Evolutionary conservation across 73 alveolate species (phyloP).

Genomic region (Uronychia setigera): DNA sequence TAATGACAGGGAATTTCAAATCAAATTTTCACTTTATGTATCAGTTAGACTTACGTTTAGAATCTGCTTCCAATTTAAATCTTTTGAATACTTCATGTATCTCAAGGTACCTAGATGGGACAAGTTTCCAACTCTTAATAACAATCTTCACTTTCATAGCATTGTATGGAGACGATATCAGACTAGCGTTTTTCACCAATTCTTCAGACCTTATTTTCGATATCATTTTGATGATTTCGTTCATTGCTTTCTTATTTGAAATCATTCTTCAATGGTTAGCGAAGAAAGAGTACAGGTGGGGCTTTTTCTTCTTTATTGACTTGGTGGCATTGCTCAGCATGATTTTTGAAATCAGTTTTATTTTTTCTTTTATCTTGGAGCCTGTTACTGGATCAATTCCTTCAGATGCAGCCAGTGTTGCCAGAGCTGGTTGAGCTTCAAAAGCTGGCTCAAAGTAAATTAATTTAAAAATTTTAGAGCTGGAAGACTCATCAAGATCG

Average conservation of each 20-base stretch:
- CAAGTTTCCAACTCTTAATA: slow-evolving; percentile 47
- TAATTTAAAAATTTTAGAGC: slow-evolving; percentile 57
- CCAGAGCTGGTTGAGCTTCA: slow-evolving; percentile 51
- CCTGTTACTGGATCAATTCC: slow-evolving; percentile 7
- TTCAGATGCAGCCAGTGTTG: slow-evolving; percentile 23
- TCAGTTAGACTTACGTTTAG: neutral
- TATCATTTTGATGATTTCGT: slow-evolving; percentile 5
- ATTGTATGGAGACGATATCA: slow-evolving; percentile 81
- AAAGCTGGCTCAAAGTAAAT: slow-evolving; percentile 44
- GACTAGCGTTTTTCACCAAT: slow-evolving; percentile 60
- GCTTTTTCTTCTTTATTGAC: slow-evolving; percentile 44
- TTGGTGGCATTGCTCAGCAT: slow-evolving; percentile 21
- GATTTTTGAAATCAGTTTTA: slow-evolving; percentile 17
- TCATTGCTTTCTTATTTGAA: slow-evolving; percentile 19
- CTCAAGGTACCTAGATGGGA: slow-evolving; percentile 15
- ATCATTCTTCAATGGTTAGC: slow-evolving; percentile 9
- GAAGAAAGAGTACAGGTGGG: slow-evolving; percentile 2
- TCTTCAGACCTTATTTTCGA: slow-evolving; percentile 52
- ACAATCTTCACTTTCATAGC: slow-evolving; percentile 76
- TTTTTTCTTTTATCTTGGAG: slow-evolving; percentile 23
- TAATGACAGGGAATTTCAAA: neutral
- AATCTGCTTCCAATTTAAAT: neutral
- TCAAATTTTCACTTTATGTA: neutral
- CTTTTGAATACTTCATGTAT: neutral
- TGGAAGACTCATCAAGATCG: slow-evolving; percentile 76